Evolutionary conservation across 129 eudicot genomes (phyloP).

Genomic region (Silybum marianum): DNA sequence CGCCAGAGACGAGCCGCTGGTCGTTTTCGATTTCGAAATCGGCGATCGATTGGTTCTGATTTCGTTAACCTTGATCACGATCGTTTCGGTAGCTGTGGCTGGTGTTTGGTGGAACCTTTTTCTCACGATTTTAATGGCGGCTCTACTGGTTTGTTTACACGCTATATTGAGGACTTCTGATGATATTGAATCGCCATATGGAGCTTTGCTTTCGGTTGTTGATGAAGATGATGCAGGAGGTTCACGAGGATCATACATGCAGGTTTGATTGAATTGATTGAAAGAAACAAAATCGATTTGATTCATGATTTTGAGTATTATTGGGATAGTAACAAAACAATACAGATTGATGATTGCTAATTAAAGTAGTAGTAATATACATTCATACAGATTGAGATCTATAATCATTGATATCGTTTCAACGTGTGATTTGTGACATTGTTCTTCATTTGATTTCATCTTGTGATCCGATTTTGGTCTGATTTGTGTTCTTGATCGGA

Average conservation of each 20-base stretch:
- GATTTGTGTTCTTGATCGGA: neutral
- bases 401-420: neutral
- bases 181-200: conserved; percentile 54
- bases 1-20: conserved; percentile 49
- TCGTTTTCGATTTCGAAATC: conserved; percentile 39
- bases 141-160: conserved; percentile 43
- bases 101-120: conserved; percentile 56
- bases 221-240: conserved; percentile 55
- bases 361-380: neutral
- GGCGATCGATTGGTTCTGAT: conserved; percentile 54
- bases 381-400: neutral
- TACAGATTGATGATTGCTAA: conserved; percentile 4
- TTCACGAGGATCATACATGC: conserved; percentile 45
- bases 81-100: conserved; percentile 49
- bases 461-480: neutral
- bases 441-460: neutral
- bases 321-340: conserved; percentile 3
- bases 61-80: conserved; percentile 33
- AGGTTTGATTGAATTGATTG: conserved; percentile 43
- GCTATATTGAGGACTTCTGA: conserved; percentile 57
- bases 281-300: neutral
- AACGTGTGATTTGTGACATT: neutral
- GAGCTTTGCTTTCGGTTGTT: conserved; percentile 60
- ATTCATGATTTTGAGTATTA: conserved; percentile 9
- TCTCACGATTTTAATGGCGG: conserved; percentile 34